A percentile compares a stretch with the other conserved stretches of the same genome.
phyloP scores from a whole-genome alignment of 805 yeast genomes.

The Yarrowia phangngaensis region DNA sequence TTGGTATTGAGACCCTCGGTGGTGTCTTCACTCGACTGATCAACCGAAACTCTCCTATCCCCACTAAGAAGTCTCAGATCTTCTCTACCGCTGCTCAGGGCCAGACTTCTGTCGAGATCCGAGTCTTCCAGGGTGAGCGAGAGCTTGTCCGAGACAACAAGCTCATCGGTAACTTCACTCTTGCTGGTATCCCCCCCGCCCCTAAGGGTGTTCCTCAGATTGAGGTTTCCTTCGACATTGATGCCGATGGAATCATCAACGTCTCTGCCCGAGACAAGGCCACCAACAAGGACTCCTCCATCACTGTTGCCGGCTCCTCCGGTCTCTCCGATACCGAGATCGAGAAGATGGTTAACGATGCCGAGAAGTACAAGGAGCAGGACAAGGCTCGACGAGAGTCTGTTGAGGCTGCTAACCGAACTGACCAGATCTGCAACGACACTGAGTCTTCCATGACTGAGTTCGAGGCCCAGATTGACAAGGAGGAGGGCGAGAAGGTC shows the following conservation, averaged over 20 bases:
- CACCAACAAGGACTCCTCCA: constrained; percentile 87
- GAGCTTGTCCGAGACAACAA: constrained; percentile 97
- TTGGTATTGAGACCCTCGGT: constrained; percentile 97
- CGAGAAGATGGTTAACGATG: constrained; percentile 85
- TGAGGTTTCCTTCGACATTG: constrained; percentile 93
- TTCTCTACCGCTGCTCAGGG: constrained; percentile 96
- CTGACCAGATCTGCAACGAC: constrained; percentile 78
- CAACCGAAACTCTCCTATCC: constrained; percentile 92
- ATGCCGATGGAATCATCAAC: constrained; percentile 96
- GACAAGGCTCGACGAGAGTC: constrained; percentile 84
- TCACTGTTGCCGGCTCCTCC: constrained; percentile 93
- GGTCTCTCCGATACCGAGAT: constrained; percentile 88
- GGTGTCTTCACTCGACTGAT: constrained; percentile 93
- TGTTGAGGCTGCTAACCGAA: constrained; percentile 80
- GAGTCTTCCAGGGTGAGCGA: constrained; percentile 99
- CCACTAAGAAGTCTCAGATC: constrained; percentile 93
- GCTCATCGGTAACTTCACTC: constrained; percentile 93
- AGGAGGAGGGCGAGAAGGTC: constrained; percentile 53
- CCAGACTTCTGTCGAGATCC: constrained; percentile 93
- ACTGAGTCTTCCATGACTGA: constrained; percentile 81
- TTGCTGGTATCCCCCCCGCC: constrained; percentile 92
- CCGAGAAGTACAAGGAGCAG: constrained; percentile 81
- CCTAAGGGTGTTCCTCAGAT: constrained; percentile 94
- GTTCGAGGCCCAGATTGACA: constrained; percentile 63
- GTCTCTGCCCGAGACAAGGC: constrained; percentile 93